Evolutionary conservation across 495 filamentous ascomycete species (phyloP).

Genomic region (Penicillium odoratum): DNA sequence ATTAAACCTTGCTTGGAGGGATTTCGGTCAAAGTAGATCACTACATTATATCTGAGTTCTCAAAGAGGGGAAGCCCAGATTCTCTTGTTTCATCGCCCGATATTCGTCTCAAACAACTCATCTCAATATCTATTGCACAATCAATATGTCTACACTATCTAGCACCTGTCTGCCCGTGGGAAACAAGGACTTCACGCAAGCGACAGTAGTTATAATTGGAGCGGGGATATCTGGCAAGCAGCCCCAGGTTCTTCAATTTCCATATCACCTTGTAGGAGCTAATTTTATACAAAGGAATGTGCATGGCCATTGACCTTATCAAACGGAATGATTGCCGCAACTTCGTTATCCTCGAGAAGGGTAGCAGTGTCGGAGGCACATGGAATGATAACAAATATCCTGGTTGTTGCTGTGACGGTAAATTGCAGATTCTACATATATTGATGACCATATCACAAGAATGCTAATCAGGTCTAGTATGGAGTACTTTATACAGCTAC

Average conservation of each 20-base stretch:
- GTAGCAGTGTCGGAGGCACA: slow-evolving; percentile 54
- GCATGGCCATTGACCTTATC: slow-evolving; percentile 59
- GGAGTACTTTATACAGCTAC: slow-evolving; percentile 59
- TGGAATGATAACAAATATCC: slow-evolving; percentile 59
- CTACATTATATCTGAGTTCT: too few relatives aligned
- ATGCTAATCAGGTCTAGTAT: slow-evolving; percentile 31
- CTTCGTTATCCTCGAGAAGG: slow-evolving; percentile 57
- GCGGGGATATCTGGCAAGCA: slow-evolving; percentile 48
- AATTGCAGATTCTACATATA: neutral
- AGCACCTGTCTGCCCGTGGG: slow-evolving; percentile 24
- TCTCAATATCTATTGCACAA: neutral
- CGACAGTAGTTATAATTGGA: slow-evolving; percentile 56
- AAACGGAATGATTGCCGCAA: slow-evolving; percentile 52
- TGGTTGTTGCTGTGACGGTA: slow-evolving; percentile 55
- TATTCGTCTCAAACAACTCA: neutral
- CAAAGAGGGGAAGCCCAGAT: too few relatives aligned
- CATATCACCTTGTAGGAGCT: neutral
- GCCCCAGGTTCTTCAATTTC: neutral
- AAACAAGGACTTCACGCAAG: slow-evolving; percentile 38
- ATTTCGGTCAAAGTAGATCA: too few relatives aligned
- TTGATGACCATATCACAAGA: neutral
- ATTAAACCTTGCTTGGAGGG: too few relatives aligned
- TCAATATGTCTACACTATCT: slow-evolving; percentile 13
- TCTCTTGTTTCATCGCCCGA: too few relatives aligned
- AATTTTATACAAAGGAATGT: slow-evolving; percentile 39